Percentiles rank a stretch among this genome's conserved stretches.
Conservation (phyloP, 169 alveolate genomes). For the Cryptosporidium sp. region DNA sequence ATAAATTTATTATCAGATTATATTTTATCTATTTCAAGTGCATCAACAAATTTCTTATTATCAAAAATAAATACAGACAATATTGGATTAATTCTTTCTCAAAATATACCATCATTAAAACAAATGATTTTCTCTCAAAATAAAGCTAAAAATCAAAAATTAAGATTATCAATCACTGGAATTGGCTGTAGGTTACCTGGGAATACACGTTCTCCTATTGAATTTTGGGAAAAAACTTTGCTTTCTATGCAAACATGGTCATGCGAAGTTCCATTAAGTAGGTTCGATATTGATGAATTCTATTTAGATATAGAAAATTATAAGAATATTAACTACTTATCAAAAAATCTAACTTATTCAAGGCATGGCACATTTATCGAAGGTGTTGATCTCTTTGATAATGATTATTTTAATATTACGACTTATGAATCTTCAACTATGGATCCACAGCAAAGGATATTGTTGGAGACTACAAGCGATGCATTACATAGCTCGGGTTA, state of each 20-base stretch:
- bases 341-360: slow-evolving; percentile 53
- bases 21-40: background rate
- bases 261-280: slow-evolving; percentile 51
- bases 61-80: slow-evolving; percentile 1
- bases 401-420: slow-evolving; percentile 75
- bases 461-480: slow-evolving; percentile 75
- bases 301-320: slow-evolving; percentile 25
- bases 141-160: background rate
- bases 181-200: slow-evolving; percentile 71
- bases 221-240: slow-evolving; percentile 57
- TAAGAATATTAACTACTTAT: slow-evolving; percentile 9
- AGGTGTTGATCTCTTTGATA: slow-evolving; percentile 76
- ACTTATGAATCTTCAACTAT: slow-evolving; percentile 74
- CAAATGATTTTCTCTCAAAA: background rate
- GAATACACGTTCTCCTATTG: slow-evolving; percentile 7
- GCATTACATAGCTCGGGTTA: slow-evolving; percentile 42
- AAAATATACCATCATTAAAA: slow-evolving; percentile 33
- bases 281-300: slow-evolving; percentile 73
- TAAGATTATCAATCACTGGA: slow-evolving; percentile 42
- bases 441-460: slow-evolving; percentile 82
- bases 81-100: slow-evolving; percentile 13
- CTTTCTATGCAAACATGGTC: slow-evolving; percentile 24
- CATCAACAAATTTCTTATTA: background rate
- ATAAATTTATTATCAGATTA: slow-evolving; percentile 11
- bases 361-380: slow-evolving; percentile 78